Evolutionary conservation across 73 alveolate species (phyloP).

Genomic region (Tetrahymena borealis): DNA sequence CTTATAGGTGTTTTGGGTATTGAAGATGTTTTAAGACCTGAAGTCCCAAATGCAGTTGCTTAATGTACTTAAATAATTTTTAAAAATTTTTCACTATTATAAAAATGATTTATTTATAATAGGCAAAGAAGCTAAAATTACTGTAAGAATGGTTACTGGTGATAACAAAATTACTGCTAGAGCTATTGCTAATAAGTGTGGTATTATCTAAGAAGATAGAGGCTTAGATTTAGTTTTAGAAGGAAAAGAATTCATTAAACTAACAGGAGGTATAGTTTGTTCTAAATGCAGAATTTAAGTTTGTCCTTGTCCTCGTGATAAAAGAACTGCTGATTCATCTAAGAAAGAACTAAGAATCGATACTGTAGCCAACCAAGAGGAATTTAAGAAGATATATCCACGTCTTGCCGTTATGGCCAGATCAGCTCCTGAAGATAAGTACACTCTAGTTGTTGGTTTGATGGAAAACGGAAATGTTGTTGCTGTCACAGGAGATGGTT

Average conservation of each 20-base stretch:
- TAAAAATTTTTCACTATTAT: neutral
- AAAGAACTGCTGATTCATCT: slow-evolving; percentile 18
- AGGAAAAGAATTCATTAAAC: slow-evolving; percentile 57
- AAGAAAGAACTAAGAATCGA: slow-evolving; percentile 38
- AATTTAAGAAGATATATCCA: slow-evolving; percentile 35
- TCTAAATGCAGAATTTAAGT: slow-evolving; percentile 44
- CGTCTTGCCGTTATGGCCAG: slow-evolving; percentile 90
- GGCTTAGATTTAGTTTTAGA: slow-evolving; percentile 31
- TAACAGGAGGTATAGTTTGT: slow-evolving; percentile 77
- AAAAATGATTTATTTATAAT: slow-evolving; percentile 33
- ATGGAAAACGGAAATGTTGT: slow-evolving; percentile 87
- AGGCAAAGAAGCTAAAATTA: slow-evolving; percentile 70
- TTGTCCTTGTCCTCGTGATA: slow-evolving; percentile 43
- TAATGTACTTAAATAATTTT: slow-evolving; percentile 61
- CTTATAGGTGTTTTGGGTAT: slow-evolving; percentile 74
- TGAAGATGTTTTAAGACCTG: slow-evolving; percentile 81
- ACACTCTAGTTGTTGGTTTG: slow-evolving; percentile 88
- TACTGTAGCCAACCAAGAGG: slow-evolving; percentile 32
- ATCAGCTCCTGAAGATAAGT: slow-evolving; percentile 95
- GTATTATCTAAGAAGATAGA: slow-evolving; percentile 44
- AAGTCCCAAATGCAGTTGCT: slow-evolving; percentile 78
- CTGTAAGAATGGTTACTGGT: slow-evolving; percentile 96
- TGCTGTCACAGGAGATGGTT: slow-evolving; percentile 99
- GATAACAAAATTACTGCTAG: slow-evolving; percentile 91
- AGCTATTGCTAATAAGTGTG: slow-evolving; percentile 91